A percentile compares a stretch with the other conserved stretches of the same genome.
Evolutionary conservation across 2,329 filamentous ascomycete species (phyloP).

Genomic region (Acrocalymma vagum): DNA sequence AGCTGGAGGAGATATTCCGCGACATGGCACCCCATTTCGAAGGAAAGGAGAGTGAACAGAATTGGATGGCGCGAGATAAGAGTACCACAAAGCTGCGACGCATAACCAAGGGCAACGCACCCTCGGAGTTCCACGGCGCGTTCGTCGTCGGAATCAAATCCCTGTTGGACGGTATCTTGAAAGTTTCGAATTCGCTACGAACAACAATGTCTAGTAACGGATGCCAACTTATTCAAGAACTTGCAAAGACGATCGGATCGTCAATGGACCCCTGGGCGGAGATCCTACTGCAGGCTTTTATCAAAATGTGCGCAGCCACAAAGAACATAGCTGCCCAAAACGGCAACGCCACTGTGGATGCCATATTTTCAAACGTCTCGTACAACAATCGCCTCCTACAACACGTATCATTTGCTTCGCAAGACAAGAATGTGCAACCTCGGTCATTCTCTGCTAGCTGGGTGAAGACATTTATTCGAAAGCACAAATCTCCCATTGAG

Average conservation of each 20-base stretch:
- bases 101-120: conserved; percentile 83
- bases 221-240: conserved; percentile 83
- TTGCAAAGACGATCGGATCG: conserved; percentile 78
- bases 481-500: conserved; percentile 85
- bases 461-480: conserved; percentile 82
- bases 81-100: conserved; percentile 78
- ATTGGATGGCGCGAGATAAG: conserved; percentile 89
- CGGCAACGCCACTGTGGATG: conserved; percentile 82
- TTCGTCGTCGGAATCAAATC: conserved; percentile 77
- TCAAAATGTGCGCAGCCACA: conserved; percentile 88
- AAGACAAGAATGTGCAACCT: conserved; percentile 94
- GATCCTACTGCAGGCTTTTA: conserved; percentile 84
- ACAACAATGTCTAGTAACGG: conserved; percentile 91
- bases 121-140: conserved; percentile 75
- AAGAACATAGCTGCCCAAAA: conserved; percentile 93
- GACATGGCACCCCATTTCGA: conserved; percentile 86
- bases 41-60: conserved; percentile 87
- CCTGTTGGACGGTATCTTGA: conserved; percentile 87
- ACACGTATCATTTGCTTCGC: conserved; percentile 81
- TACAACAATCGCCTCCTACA: conserved; percentile 85
- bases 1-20: conserved; percentile 86
- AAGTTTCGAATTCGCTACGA: conserved; percentile 81
- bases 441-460: conserved; percentile 81
- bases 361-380: conserved; percentile 78
- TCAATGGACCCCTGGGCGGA: conserved; percentile 89